Evolutionary conservation across 225 moss, liverwort and hornwort species (phyloP).

Genomic region (Physcomitrium patens): DNA sequence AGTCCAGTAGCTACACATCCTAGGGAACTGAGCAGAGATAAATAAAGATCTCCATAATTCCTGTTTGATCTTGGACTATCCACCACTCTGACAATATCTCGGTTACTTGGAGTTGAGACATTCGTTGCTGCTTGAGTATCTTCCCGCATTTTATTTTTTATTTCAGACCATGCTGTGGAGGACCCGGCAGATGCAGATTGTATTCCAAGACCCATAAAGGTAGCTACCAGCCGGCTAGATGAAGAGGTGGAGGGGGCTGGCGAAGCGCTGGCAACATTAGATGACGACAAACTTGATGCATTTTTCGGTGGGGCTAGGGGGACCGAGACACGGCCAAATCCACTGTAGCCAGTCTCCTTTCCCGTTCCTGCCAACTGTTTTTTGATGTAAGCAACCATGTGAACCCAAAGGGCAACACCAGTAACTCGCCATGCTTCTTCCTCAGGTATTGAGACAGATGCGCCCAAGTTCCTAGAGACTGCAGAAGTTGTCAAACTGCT

Average conservation of each 20-base stretch:
- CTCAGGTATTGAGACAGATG: conserved; percentile 43
- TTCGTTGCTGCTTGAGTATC: conserved; percentile 45
- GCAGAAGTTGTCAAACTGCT: conserved; percentile 15
- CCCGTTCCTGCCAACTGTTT: conserved; percentile 89
- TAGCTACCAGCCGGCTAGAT: conserved; percentile 62
- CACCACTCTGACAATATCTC: conserved; percentile 32
- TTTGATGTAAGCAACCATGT: conserved; percentile 78
- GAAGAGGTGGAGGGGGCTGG: conserved; percentile 44
- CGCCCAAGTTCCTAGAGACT: conserved; percentile 34
- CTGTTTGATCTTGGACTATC: conserved; percentile 54
- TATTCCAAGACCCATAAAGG: conserved; percentile 80
- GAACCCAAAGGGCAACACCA: conserved; percentile 87
- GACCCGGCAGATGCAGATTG: conserved; percentile 64
- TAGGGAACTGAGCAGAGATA: conserved; percentile 77
- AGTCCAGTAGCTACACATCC: conserved; percentile 86
- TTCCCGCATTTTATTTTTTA: conserved; percentile 82
- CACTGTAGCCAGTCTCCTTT: conserved; percentile 74
- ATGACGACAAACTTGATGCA: conserved; percentile 40
- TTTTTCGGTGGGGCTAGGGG: conserved; percentile 60
- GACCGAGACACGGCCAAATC: conserved; percentile 78
- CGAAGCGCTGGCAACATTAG: conserved; percentile 39
- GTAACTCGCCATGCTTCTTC: conserved; percentile 91
- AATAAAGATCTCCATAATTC: conserved; percentile 77
- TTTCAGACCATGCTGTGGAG: conserved; percentile 86
- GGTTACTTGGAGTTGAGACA: conserved; percentile 34